A percentile compares a stretch with the other conserved stretches of the same genome.
Conservation (phyloP, 257 asterid species). For the Petrea volubilis region DNA sequence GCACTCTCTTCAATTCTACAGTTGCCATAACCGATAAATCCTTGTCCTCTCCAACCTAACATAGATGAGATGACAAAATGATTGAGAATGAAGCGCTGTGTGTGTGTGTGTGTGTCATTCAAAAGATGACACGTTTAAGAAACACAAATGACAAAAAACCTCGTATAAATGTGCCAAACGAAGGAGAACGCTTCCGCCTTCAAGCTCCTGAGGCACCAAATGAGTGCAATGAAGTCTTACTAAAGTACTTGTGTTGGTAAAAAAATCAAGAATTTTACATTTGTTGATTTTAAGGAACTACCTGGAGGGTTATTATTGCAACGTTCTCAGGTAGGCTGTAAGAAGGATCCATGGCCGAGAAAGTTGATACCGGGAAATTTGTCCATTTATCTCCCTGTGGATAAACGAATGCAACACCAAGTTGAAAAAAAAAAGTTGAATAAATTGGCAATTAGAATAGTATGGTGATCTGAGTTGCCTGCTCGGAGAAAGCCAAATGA, state of each 20-base stretch:
- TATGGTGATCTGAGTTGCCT: conserved; percentile 41
- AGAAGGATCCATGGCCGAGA: conserved; percentile 78
- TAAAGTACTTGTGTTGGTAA: not conserved
- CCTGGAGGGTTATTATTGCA: conserved; percentile 90
- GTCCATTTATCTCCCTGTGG: conserved; percentile 60
- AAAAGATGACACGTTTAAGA: no score
- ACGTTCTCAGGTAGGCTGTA: conserved; percentile 85
- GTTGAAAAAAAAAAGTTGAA: conserved; percentile 8
- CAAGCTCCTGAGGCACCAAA: conserved; percentile 67
- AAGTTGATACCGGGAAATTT: conserved; percentile 59
- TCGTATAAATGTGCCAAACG: conserved; percentile 96
- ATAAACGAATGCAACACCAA: conserved; percentile 6
- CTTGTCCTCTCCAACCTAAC: conserved; percentile 93
- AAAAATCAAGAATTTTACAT: not conserved
- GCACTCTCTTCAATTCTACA: conserved; percentile 70
- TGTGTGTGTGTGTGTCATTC: no score
- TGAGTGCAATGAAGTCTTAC: not conserved
- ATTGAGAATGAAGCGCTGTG: no score
- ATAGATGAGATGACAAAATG: not conserved
- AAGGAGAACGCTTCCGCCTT: conserved; percentile 61
- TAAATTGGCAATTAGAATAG: not conserved
- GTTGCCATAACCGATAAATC: conserved; percentile 66
- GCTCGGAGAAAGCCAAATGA: conserved; percentile 82
- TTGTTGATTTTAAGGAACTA: conserved; percentile 23
- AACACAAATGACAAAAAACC: conserved; percentile 66